A percentile compares a stretch with the other conserved stretches of the same genome.
Conservation (phyloP, 73 alveolate genomes). For the Blepharisma stoltei region DNA sequence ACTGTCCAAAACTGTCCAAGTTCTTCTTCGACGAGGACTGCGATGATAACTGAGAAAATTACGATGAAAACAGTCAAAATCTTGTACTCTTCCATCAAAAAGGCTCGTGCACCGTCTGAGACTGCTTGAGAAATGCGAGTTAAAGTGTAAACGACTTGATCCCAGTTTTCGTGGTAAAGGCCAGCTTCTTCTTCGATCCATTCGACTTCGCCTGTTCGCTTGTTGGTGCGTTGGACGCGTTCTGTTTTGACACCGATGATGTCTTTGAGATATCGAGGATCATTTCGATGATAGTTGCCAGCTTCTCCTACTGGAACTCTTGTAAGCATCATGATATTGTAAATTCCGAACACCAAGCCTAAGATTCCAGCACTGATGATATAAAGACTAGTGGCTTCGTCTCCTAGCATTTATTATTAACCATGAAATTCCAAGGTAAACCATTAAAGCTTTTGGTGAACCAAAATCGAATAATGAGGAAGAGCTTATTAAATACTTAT, state of each 20-base stretch:
- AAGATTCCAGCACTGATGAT: neutral
- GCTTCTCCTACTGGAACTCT: constrained; percentile 22
- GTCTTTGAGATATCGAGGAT: neutral
- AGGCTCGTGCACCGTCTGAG: constrained; percentile 76
- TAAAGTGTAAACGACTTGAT: constrained; percentile 5
- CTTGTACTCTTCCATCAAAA: constrained; percentile 64
- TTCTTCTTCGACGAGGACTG: constrained; percentile 36
- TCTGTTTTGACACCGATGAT: constrained; percentile 16
- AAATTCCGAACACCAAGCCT: constrained; percentile 13
- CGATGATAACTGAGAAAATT: constrained; percentile 45
- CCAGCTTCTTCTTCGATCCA: constrained; percentile 23
- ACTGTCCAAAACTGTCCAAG: constrained; percentile 53
- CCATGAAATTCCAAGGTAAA: no score
- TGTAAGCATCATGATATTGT: neutral
- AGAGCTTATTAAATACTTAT: no score
- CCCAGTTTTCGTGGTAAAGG: constrained; percentile 16
- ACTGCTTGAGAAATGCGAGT: constrained; percentile 6
- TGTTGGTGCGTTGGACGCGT: neutral
- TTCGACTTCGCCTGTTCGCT: neutral
- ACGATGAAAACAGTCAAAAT: constrained; percentile 54
- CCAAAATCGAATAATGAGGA: no score
- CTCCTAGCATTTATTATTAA: no score
- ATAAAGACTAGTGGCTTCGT: neutral
- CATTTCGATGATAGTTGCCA: constrained; percentile 15
- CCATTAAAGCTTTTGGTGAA: no score